phyloP scores from a whole-genome alignment of 768 basidiomycete genomes.

The Phylloporus sp. region DNA sequence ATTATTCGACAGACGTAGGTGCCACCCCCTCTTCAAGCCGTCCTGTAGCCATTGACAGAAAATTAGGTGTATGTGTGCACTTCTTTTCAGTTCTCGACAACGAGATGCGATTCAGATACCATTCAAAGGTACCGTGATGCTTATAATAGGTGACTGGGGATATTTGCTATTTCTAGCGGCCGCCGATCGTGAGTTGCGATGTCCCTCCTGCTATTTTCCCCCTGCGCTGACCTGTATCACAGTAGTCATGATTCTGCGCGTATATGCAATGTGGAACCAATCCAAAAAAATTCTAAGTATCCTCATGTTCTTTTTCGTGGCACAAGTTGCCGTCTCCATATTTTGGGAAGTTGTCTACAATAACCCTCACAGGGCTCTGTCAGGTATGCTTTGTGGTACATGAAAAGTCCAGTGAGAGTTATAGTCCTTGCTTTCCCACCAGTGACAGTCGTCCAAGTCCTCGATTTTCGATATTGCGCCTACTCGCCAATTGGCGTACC shows the following conservation, averaged over 20 bases:
- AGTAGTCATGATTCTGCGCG: slow-evolving; percentile 18
- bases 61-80: slow-evolving; percentile 13
- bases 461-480: slow-evolving; percentile 1
- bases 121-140: neutral
- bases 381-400: slow-evolving; percentile 1
- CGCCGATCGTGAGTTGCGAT: slow-evolving; percentile 8
- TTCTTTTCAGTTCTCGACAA: neutral
- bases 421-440: too few relatives aligned
- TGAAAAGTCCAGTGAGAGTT: too few relatives aligned
- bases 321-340: neutral
- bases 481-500: neutral
- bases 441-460: slow-evolving; percentile 1
- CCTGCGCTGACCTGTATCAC: neutral
- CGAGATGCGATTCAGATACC: neutral
- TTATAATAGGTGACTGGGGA: slow-evolving; percentile 1
- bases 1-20: slow-evolving; percentile 7
- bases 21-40: neutral
- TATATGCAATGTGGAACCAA: slow-evolving; percentile 12
- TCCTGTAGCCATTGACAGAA: neutral
- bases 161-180: slow-evolving; percentile 5
- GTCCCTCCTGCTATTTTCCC: too few relatives aligned
- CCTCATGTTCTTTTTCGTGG: slow-evolving; percentile 1
- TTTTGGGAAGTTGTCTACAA: slow-evolving; percentile 4
- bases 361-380: neutral
- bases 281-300: slow-evolving; percentile 5